Evolutionary conservation across 2,329 filamentous ascomycete genomes (phyloP), one percentile per base, ranked within the genome.

Genomic region (Alternaria gansuensis): DNA sequence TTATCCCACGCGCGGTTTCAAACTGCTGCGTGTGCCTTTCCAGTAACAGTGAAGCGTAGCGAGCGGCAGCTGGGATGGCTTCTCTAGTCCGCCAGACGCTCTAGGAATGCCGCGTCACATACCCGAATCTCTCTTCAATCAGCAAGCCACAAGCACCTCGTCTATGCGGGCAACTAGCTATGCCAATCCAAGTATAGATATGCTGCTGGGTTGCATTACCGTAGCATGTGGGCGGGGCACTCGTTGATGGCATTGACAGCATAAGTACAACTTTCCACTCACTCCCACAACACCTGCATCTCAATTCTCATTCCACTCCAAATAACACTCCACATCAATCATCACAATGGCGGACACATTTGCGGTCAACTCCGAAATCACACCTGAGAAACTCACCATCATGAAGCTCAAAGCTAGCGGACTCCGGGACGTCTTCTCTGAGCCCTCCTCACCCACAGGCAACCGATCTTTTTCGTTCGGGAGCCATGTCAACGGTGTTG

Each of bases 341-440:
- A 39, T 28, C 7, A 33, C 33, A 34, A 46, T 59, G 57, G 34
- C 53, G 14, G 57, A 59, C 46, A 59, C 40, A 21, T 56, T 57
- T 29, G 6, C 34, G n/a, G n/a, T 33, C 31, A 54, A 49, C 40
- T 17, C 48, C 23, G 41, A 69, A 1, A 68, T 70, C 17, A 60
- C 65, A 2, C 65, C 66, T 2, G 68, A 70, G 40, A 69, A 69
- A 52, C 66, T 70, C 9, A 64, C 65, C 1, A 60, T 70, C 11
- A 59, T 68, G 62, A 70, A 70, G 53, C 60, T 69, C 28, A 65
- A 65, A 33, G 66, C 64, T 24, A 62, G 62, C 21, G 62, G 62
- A 2, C 60, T 69, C n/a, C 60, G 65, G 26, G 68, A 70, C 14
- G 60, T 69, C 14, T 62, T 70, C 44, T 70, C 66, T 3, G 68